phyloP scores from a whole-genome alignment of 2,329 filamentous ascomycete species.

The Epichloe elymi region DNA sequence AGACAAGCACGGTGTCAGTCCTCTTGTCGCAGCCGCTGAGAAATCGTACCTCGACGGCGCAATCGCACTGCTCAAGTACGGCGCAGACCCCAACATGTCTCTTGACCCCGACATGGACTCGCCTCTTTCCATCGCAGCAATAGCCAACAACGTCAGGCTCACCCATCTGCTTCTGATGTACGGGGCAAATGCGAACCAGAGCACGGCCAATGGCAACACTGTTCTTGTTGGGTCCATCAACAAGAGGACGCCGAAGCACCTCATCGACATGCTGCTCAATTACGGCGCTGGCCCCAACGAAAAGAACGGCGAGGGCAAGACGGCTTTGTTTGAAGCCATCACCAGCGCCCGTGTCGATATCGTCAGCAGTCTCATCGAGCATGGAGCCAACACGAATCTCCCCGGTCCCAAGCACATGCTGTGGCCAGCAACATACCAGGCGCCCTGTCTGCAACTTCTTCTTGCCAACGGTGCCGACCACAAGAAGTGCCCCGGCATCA shows the following conservation, averaged over 20 bases:
- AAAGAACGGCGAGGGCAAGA: conserved; percentile 49
- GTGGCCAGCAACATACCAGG: conserved; percentile 49
- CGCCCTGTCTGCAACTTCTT: conserved; percentile 44
- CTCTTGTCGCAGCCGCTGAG: conserved; percentile 37
- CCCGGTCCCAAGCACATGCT: conserved; percentile 57
- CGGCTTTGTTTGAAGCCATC: conserved; percentile 50
- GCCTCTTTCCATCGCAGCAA: conserved; percentile 37
- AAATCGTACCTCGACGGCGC: conserved; percentile 42
- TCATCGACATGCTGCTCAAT: conserved; percentile 46
- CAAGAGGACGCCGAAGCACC: conserved; percentile 38
- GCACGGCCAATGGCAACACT: conserved; percentile 44
- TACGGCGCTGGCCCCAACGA: conserved; percentile 45
- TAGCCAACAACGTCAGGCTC: conserved; percentile 40
- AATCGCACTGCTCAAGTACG: conserved; percentile 49
- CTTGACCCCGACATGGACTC: conserved; percentile 38
- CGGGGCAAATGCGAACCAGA: conserved; percentile 42
- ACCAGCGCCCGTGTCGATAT: conserved; percentile 41
- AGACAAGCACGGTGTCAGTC: conserved; percentile 35
- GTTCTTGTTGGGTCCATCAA: conserved; percentile 47
- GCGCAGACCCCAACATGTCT: conserved; percentile 42
- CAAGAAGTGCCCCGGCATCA: conserved; percentile 47
- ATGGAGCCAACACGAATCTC: conserved; percentile 53
- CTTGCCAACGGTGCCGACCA: conserved; percentile 45
- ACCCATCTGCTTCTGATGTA: conserved; percentile 48
- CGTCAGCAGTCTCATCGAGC: conserved; percentile 34